Evolutionary conservation across 805 yeast genomes (phyloP), one percentile per base, ranked within the genome.

Genomic region (Saturnispora mendoncae): DNA sequence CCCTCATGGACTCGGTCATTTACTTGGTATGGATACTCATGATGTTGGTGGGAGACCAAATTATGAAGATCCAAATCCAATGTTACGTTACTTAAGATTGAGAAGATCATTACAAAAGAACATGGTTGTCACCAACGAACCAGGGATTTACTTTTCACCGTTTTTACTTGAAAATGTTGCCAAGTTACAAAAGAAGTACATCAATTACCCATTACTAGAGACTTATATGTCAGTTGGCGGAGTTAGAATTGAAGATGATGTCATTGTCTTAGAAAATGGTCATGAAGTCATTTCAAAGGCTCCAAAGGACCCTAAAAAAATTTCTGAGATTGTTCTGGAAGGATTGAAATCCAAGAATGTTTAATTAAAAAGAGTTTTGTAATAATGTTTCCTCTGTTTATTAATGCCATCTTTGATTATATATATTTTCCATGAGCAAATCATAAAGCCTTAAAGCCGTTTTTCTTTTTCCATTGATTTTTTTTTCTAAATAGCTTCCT

Each of bases 1-100:
- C 61, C 98, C 98, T 2, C 98, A 92, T 56, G 98, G 98, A 0
- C 66, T 92, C 43, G 98, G 98, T 12, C 98, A 90, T 57, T 67
- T 86, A 55, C 64, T 90, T 31, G 98, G 98, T 19, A 71, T 90
- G 81, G 96, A 90, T 57, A 87, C 95, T 3, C 98, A 92, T 60
- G 98, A 90, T 62, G 94, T 86, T 36, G 97, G 85, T 32, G 97
- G 98, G 1, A 56, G 70, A 47, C 78, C 97, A 13, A 78, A 90
- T 60, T 88, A 88, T 58, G 74, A 78, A 3, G 98, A 90, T 58
- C 72, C 83, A 7, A 79, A 92, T 58, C 83, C 84, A 21, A 69
- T 81, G 62, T 71, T 86, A 52, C 66, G 72, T 44, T 86, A 84
- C 57, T 71, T 90, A 55, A 78, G 98, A 57, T 63, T 92, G 42